Evolutionary conservation across 1,284 basidiomycete genomes (phyloP), one percentile per base, ranked within the genome.

Genomic region (Inonotus obliquus): DNA sequence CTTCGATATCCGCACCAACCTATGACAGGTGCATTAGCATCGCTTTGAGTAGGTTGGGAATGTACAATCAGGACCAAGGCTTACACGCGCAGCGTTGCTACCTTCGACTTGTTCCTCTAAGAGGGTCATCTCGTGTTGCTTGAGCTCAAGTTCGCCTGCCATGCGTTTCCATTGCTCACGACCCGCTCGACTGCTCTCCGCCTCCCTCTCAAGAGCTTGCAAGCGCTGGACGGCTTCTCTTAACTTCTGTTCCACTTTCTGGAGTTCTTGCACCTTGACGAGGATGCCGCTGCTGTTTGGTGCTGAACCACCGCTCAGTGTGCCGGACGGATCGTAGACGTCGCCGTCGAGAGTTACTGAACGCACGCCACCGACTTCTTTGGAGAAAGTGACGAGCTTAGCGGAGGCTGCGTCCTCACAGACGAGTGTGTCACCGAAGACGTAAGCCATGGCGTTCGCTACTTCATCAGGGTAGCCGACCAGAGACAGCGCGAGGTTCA

Each of bases 321-420:
- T 96, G 2, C 97, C 97, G 2, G 91, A 91, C 0, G 97, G 96
- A 68, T 99, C 96, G 74, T 99, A 99, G 6, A 98, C 87, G 70
- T 99, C 97, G 17, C 97, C 97, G 27, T 95, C 89, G 19, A 96
- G 79, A 1, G 97, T 99, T 57, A 99, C 95, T 11, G 92, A 95
- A 62, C 89, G 89, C 64, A 91, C 85, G 14, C 81, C 77, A 32
- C 86, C 82, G 17, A 90, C 82, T 27, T 87, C 81, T 6, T 74
- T 78, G 25, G 80, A 75, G 77, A 98, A 99, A 0, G 97, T 98
- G 45, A 98, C 92, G 0, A 79, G 77, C 71, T 96, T 94, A 7
- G 97, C 97, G 0, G 94, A 84, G 32, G 89, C 87, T 2, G 95
- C 86, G 70, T 97, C 94, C 49, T 89, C 86, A 72, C 96, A 98